Evolutionary conservation across 2,329 filamentous ascomycete genomes (phyloP).

Genomic region (Phoma sp.): DNA sequence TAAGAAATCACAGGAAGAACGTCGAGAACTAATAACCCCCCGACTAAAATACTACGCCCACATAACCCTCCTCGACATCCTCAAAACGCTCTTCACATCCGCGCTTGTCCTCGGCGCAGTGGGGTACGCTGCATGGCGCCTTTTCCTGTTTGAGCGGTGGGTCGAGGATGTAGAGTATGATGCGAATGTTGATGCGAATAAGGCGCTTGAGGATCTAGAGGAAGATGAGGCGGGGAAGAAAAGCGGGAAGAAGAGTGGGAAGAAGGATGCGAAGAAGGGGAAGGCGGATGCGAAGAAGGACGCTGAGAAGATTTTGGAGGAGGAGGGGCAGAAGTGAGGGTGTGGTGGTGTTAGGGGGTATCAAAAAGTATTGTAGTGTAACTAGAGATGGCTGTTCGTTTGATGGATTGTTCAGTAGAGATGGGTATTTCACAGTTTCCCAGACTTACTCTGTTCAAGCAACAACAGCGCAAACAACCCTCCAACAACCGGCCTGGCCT

Average conservation of each 20-base stretch:
- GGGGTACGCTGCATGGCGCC: conserved; percentile 21
- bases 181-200: conserved; percentile 40
- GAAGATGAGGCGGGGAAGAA: conserved; percentile 2
- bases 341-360: too few species aligned
- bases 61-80: conserved; percentile 27
- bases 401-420: too few species aligned
- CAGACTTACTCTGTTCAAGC: conserved; percentile 78
- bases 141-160: conserved; percentile 33
- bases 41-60: conserved; percentile 44
- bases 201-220: conserved; percentile 36
- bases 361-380: too few species aligned
- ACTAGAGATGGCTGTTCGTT: too few species aligned
- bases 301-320: conserved; percentile 6
- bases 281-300: conserved; percentile 6
- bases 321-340: conserved; percentile 17
- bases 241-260: not conserved
- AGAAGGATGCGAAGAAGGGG: conserved; percentile 3
- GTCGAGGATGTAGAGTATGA: conserved; percentile 38
- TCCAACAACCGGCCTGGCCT: conserved; percentile 82
- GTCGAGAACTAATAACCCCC: conserved; percentile 54
- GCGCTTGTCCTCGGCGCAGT: conserved; percentile 5
- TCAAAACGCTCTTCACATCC: conserved; percentile 20
- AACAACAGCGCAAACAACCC: conserved; percentile 86
- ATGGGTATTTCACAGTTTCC: conserved; percentile 36
- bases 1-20: conserved; percentile 38